Conservation (phyloP, 371 early-diverging fungal genomes). For the Capillidium rhysosporum region DNA sequence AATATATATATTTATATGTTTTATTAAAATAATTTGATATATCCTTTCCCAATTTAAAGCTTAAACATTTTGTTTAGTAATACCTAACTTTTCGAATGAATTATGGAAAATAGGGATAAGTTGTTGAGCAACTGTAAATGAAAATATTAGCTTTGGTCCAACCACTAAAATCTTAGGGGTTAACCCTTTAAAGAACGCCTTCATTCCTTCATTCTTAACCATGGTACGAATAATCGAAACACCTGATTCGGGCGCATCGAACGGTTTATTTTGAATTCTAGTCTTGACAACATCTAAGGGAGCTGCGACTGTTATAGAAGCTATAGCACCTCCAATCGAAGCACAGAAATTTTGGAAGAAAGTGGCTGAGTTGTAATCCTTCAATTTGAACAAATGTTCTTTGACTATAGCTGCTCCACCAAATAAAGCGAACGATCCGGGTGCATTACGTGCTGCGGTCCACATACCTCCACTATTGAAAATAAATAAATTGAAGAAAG, state of each 20-base stretch:
- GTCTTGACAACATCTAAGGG: conserved; percentile 96
- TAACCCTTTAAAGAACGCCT: conserved; percentile 94
- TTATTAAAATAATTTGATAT: no score
- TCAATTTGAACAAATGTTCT: conserved; percentile 69
- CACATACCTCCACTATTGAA: conserved; percentile 65
- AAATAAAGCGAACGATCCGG: conserved; percentile 92
- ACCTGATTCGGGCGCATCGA: conserved; percentile 76
- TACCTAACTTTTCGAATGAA: conserved; percentile 19
- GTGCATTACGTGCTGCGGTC: conserved; percentile 97
- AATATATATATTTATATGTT: no score
- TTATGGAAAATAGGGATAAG: conserved; percentile 67
- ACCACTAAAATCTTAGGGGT: conserved; percentile 89
- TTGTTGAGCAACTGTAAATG: conserved; percentile 90
- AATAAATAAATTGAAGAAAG: not conserved
- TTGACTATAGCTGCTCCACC: conserved; percentile 91
- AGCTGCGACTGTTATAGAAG: conserved; percentile 85
- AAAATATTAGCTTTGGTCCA: conserved; percentile 94
- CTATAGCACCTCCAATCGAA: conserved; percentile 88
- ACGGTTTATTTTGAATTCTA: conserved; percentile 87
- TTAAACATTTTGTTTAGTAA: conserved; percentile 8
- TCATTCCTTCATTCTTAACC: conserved; percentile 77
- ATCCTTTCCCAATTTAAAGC: no score
- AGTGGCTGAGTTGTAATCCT: conserved; percentile 84
- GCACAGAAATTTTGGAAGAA: conserved; percentile 93
- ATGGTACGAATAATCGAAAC: conserved; percentile 64